These are phyloP conservation scores for Taphrina sp. DNA, from an alignment of 1,139 yeast genomes.

Conservation along the genomic window DNA sequence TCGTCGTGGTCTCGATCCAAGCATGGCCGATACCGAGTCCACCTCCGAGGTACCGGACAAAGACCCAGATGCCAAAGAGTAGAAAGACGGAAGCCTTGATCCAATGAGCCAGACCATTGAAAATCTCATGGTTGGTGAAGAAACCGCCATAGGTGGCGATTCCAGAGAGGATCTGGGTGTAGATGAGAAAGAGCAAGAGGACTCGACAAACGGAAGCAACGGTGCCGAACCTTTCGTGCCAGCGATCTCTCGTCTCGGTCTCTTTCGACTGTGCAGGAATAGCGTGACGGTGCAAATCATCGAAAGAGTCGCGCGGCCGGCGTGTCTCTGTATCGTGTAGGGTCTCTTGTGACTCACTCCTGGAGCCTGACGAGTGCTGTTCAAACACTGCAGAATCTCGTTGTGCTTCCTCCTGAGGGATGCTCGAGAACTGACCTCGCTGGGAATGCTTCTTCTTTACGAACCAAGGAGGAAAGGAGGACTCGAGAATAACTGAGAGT, in stretches of 20 bases:
- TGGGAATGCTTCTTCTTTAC: too few species aligned
- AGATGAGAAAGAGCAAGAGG: slow-evolving; percentile 61
- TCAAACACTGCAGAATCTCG: slow-evolving; percentile 11
- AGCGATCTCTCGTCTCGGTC: background rate
- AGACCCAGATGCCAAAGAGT: slow-evolving; percentile 66
- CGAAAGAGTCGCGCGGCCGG: background rate
- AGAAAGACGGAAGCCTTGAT: slow-evolving; percentile 93
- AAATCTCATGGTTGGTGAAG: slow-evolving; percentile 66
- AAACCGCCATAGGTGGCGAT: slow-evolving; percentile 66
- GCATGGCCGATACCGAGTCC: slow-evolving; percentile 78
- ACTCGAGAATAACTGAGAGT: background rate
- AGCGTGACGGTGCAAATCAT: background rate
- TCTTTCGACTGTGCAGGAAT: background rate
- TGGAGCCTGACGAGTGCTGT: background rate
- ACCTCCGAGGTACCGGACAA: slow-evolving; percentile 84
- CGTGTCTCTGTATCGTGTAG: slow-evolving; percentile 5
- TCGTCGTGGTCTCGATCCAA: slow-evolving; percentile 65
- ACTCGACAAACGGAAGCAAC: slow-evolving; percentile 53
- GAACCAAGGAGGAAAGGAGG: background rate
- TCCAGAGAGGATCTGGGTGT: slow-evolving; percentile 69
- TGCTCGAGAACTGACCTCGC: background rate
- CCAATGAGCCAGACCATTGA: slow-evolving; percentile 86
- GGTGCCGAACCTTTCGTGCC: background rate
- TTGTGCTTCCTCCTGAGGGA: background rate
- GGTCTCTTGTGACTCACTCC: slow-evolving; percentile 3